A percentile compares a stretch with the other conserved stretches of the same genome.
These are phyloP conservation scores for Abelmoschus esculentus DNA, from an alignment of 345 rosid species.

Conservation along the genomic window DNA sequence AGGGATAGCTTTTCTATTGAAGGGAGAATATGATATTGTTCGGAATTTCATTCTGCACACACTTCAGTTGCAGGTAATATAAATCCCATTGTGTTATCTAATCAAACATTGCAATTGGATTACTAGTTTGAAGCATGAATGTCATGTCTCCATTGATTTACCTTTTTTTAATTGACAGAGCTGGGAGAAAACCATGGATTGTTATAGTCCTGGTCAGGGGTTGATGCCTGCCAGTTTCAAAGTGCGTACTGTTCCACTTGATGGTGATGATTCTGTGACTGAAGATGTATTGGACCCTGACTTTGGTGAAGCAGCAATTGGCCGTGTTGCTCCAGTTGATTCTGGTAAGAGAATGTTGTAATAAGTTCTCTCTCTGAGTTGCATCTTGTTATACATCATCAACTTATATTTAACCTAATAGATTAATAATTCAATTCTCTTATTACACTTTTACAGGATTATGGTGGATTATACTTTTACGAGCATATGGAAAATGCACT, in stretches of 20 bases:
- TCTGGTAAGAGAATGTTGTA: slow-evolving; percentile 42
- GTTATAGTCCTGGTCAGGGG: slow-evolving; percentile 95
- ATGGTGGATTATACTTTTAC: slow-evolving; percentile 91
- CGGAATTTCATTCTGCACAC: slow-evolving; percentile 85
- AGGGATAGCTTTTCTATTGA: slow-evolving; percentile 84
- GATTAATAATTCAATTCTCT: neutral
- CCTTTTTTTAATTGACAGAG: slow-evolving; percentile 34
- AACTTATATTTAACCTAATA: neutral
- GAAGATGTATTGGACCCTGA: slow-evolving; percentile 93
- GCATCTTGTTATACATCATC: neutral
- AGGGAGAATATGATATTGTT: slow-evolving; percentile 88
- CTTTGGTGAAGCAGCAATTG: slow-evolving; percentile 95
- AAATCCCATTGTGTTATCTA: neutral
- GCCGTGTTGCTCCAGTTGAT: slow-evolving; percentile 98
- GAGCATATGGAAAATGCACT: slow-evolving; percentile 89
- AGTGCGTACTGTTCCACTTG: slow-evolving; percentile 76
- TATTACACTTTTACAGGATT: slow-evolving; percentile 37
- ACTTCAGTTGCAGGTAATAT: slow-evolving; percentile 80
- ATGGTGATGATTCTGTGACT: slow-evolving; percentile 69
- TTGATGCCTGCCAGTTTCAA: slow-evolving; percentile 96
- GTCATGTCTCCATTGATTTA: neutral
- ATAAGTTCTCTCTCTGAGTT: neutral
- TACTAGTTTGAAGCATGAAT: slow-evolving; percentile 2
- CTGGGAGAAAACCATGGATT: slow-evolving; percentile 99
- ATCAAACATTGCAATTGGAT: slow-evolving; percentile 7